phyloP scores from a whole-genome alignment of 2,329 filamentous ascomycete genomes.

The Fusarium papillatum region DNA sequence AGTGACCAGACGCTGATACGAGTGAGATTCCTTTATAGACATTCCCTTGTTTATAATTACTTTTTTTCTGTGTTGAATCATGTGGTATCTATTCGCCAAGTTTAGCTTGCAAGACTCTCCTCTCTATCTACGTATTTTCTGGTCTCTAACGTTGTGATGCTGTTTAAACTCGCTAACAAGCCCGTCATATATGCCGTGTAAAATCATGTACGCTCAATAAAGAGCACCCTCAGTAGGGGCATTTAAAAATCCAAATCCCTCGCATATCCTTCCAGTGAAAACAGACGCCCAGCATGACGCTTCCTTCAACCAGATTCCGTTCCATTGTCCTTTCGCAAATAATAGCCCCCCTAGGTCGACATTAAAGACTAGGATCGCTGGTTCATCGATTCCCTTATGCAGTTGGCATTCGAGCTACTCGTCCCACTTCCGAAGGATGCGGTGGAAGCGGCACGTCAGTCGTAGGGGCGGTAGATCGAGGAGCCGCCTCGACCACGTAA shows the following conservation, averaged over 20 bases:
- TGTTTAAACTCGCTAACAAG: conserved; percentile 24
- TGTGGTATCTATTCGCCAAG: conserved; percentile 23
- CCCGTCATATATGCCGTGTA: conserved; percentile 20
- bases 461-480: conserved; percentile 67
- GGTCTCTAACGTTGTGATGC: conserved; percentile 7
- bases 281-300: background rate
- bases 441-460: conserved; percentile 57
- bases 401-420: conserved; percentile 38
- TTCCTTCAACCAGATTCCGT: background rate
- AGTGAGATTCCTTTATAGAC: background rate
- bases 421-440: conserved; percentile 63
- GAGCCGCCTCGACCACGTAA: conserved; percentile 78
- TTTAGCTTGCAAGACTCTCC: background rate
- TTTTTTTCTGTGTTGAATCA: background rate
- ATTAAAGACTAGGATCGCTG: background rate
- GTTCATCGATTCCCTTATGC: conserved; percentile 6
- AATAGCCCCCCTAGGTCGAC: background rate
- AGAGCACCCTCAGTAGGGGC: conserved; percentile 7
- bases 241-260: background rate
- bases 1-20: background rate
- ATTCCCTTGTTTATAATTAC: conserved; percentile 9
- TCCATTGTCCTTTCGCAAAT: background rate
- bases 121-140: conserved; percentile 10
- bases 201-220: conserved; percentile 28
- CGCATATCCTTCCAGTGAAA: background rate